phyloP scores from a whole-genome alignment of 2,329 filamentous ascomycete species.

The Aquanectria penicillioides region DNA sequence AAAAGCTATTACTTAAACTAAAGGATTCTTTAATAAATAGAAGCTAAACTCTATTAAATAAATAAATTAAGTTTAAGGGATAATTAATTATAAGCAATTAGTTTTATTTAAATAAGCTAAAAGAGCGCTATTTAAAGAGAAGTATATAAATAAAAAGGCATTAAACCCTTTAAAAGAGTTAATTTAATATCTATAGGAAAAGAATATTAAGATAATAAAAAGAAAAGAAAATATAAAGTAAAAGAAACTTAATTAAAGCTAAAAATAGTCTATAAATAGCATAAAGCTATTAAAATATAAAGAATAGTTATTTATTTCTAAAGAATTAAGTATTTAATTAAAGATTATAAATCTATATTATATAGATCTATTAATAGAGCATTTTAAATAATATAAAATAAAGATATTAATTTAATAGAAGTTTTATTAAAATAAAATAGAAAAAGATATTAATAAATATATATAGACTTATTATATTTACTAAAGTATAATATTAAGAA shows the following conservation, averaged over 20 bases:
- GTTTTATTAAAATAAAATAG: background rate
- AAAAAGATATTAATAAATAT: background rate
- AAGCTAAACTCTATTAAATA: background rate
- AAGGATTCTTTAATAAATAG: background rate
- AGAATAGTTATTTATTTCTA: background rate
- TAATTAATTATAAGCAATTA: background rate
- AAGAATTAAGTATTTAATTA: background rate
- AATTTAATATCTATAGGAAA: background rate
- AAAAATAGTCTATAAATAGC: background rate
- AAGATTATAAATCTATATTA: background rate
- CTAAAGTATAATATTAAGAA: background rate
- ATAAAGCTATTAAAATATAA: background rate
- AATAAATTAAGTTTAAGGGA: background rate
- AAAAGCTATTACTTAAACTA: too few relatives aligned
- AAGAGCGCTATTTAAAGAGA: slow-evolving; percentile 2
- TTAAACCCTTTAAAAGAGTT: background rate
- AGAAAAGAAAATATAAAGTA: background rate
- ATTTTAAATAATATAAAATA: background rate
- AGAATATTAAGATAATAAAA: background rate
- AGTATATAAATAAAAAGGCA: background rate
- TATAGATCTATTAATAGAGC: background rate
- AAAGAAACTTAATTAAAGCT: background rate
- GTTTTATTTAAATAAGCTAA: slow-evolving; percentile 6
- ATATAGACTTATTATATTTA: background rate
- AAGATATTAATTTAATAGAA: background rate